Evolutionary conservation across 2,329 filamentous ascomycete genomes (phyloP).

Genomic region (Penicillium corylophilum): DNA sequence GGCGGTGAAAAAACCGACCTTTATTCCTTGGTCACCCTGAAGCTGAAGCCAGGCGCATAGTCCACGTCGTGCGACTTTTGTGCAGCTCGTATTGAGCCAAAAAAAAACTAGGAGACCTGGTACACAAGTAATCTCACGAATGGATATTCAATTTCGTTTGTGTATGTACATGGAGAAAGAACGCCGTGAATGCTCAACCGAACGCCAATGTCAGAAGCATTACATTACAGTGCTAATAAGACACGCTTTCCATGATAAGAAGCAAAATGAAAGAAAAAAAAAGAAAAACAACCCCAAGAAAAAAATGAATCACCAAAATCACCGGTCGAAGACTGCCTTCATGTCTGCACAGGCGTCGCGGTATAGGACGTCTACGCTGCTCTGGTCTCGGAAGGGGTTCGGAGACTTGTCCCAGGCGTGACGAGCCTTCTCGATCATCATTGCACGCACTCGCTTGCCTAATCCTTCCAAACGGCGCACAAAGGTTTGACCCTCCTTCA

Average conservation of each 20-base stretch:
- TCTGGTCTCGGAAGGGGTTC: conserved; percentile 49
- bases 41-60: background rate
- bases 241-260: background rate
- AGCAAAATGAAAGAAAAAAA: conserved; percentile 4
- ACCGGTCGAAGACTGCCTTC: conserved; percentile 41
- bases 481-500: conserved; percentile 56
- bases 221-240: conserved; percentile 3
- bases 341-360: conserved; percentile 45
- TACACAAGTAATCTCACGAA: too few species aligned
- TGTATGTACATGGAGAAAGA: background rate
- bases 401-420: conserved; percentile 52
- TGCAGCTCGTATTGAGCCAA: background rate
- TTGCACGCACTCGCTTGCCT: conserved; percentile 46
- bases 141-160: background rate
- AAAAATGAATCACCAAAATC: conserved; percentile 3
- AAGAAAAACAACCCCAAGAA: too few species aligned
- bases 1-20: too few species aligned
- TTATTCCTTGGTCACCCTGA: too few species aligned
- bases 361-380: conserved; percentile 43
- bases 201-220: conserved; percentile 4
- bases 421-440: conserved; percentile 47
- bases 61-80: background rate
- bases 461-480: conserved; percentile 41
- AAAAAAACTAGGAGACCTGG: background rate
- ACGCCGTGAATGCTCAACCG: conserved; percentile 9